Evolutionary conservation across 1,139 yeast species (phyloP).

Genomic region (Scheffersomyces titani): DNA sequence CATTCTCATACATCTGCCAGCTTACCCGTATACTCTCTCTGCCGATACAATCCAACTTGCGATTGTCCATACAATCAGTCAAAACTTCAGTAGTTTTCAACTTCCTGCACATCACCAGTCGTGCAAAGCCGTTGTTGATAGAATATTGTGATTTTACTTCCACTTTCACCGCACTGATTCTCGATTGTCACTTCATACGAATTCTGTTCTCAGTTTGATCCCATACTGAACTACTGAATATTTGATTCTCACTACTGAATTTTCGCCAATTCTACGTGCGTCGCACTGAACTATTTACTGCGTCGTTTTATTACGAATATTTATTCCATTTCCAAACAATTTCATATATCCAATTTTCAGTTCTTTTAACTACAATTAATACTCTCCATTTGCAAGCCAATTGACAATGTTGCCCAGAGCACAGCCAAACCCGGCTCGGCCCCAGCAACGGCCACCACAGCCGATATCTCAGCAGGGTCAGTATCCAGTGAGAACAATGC

Average conservation of each 20-base stretch:
- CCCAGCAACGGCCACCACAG: background rate
- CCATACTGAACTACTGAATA: background rate
- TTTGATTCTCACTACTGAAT: background rate
- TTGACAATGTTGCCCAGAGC: background rate
- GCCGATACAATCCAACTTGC: too few relatives aligned
- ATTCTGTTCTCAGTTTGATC: background rate
- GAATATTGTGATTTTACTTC: background rate
- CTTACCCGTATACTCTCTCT: background rate
- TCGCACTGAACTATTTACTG: background rate
- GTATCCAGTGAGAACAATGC: background rate
- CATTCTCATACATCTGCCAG: too few relatives aligned
- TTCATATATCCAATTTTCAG: background rate
- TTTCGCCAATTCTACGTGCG: background rate
- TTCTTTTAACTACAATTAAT: background rate
- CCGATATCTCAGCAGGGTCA: background rate
- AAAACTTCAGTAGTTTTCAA: background rate
- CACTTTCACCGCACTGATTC: background rate
- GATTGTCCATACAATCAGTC: background rate
- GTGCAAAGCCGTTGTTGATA: background rate
- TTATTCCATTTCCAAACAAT: background rate
- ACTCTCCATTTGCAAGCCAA: background rate
- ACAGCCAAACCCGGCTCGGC: background rate
- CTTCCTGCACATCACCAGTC: background rate
- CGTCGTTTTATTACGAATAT: background rate
- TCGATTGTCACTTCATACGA: background rate